Evolutionary conservation across 257 asterid genomes (phyloP).

Genomic region (Rubia yunnanensis): DNA sequence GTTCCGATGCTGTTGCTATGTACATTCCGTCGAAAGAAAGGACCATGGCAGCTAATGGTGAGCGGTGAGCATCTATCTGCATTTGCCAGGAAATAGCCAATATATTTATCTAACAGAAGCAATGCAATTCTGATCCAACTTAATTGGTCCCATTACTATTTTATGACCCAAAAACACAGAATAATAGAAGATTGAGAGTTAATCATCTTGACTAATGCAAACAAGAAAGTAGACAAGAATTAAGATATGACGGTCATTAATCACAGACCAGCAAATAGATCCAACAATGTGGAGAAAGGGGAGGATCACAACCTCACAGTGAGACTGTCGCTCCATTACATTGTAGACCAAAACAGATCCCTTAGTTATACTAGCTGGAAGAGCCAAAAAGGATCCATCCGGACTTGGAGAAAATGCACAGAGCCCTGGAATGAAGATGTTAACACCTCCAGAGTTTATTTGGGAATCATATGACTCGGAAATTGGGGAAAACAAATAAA

Average conservation of each 20-base stretch:
- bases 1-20: conserved; percentile 89
- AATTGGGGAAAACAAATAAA: no score
- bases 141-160: not conserved
- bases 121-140: not conserved
- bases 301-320: conserved; percentile 58
- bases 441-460: not conserved
- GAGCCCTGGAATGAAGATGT: conserved; percentile 43
- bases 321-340: conserved; percentile 67
- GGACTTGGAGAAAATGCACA: conserved; percentile 73
- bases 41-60: conserved; percentile 72
- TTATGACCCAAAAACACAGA: not conserved
- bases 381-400: conserved; percentile 81
- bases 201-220: not conserved
- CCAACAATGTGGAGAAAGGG: not conserved
- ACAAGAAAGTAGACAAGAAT: not conserved
- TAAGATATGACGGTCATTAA: not conserved
- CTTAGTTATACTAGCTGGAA: conserved; percentile 74
- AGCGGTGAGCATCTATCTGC: conserved; percentile 95
- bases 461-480: not conserved
- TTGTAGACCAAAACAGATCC: conserved; percentile 84
- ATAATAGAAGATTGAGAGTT: not conserved
- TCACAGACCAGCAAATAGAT: not conserved
- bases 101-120: not conserved
- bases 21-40: conserved; percentile 80
- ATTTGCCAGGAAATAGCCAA: conserved; percentile 10